phyloP scores from a whole-genome alignment of 2,329 filamentous ascomycete genomes.

The Macrophomina phaseolina region DNA sequence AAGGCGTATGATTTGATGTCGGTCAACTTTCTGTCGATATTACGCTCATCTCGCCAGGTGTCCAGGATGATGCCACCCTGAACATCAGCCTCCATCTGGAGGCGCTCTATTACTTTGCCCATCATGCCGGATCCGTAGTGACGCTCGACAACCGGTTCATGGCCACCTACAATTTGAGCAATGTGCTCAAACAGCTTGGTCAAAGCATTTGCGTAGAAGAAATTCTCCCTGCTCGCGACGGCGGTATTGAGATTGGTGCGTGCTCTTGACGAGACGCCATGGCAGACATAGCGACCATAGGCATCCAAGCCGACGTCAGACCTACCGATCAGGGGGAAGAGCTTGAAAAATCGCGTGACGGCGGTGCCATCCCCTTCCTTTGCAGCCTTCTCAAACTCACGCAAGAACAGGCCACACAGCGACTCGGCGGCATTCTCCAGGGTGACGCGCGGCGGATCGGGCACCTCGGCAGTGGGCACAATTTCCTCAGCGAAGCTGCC shows the following conservation, averaged over 20 bases:
- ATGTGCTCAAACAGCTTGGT: conserved; percentile 97
- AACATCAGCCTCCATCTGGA: conserved; percentile 94
- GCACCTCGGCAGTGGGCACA: conserved; percentile 94
- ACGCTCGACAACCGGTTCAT: conserved; percentile 87
- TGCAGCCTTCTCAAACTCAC: conserved; percentile 93
- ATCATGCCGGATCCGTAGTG: conserved; percentile 95
- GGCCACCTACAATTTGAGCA: conserved; percentile 91
- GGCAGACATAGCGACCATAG: conserved; percentile 94
- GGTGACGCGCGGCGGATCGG: conserved; percentile 86
- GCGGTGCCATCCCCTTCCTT: conserved; percentile 84
- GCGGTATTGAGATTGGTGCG: conserved; percentile 78
- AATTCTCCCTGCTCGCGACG: conserved; percentile 71
- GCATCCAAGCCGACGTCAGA: conserved; percentile 90
- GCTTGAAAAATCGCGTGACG: conserved; percentile 96
- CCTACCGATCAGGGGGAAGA: conserved; percentile 91
- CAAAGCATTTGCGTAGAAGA: conserved; percentile 90
- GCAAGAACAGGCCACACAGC: conserved; percentile 85
- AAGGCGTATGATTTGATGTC: conserved; percentile 98
- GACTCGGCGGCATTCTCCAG: conserved; percentile 87
- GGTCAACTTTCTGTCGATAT: conserved; percentile 82
- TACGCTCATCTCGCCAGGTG: conserved; percentile 90
- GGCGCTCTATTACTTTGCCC: conserved; percentile 87
- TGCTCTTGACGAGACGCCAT: conserved; percentile 86
- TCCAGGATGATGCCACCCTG: conserved; percentile 96
- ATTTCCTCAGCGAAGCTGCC: conserved; percentile 89